A percentile compares a stretch with the other conserved stretches of the same genome.
Evolutionary conservation across 2,329 filamentous ascomycete species (phyloP).

Genomic region (Whalleya microplaca): DNA sequence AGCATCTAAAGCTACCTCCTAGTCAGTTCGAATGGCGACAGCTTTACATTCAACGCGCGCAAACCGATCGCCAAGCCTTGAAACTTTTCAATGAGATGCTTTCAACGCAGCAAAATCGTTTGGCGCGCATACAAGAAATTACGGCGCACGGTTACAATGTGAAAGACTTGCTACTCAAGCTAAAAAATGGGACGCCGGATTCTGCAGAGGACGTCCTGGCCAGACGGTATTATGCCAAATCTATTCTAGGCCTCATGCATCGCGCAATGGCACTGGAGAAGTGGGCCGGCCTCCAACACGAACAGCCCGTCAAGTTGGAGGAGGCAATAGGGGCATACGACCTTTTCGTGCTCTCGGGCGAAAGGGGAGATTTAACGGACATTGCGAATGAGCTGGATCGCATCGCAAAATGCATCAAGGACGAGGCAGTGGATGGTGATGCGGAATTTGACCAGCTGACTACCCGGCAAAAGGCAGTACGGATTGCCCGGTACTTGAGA

Average conservation of each 20-base stretch:
- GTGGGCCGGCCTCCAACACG: slow-evolving; percentile 57
- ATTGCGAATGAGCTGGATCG: slow-evolving; percentile 5
- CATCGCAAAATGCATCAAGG: slow-evolving; percentile 30
- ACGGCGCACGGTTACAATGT: slow-evolving; percentile 62
- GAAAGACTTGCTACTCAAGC: slow-evolving; percentile 60
- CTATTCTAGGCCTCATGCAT: slow-evolving; percentile 61
- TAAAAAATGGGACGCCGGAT: slow-evolving; percentile 48
- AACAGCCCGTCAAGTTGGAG: slow-evolving; percentile 56
- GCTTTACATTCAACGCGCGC: slow-evolving; percentile 45
- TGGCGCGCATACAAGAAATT: slow-evolving; percentile 58
- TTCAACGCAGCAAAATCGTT: slow-evolving; percentile 55
- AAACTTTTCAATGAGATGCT: slow-evolving; percentile 56
- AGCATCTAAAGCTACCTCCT: slow-evolving; percentile 45
- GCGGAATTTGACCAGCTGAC: slow-evolving; percentile 48
- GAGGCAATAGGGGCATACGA: slow-evolving; percentile 65
- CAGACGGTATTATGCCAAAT: slow-evolving; percentile 60
- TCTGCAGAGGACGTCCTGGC: slow-evolving; percentile 63
- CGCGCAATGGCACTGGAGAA: slow-evolving; percentile 60
- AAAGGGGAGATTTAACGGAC: slow-evolving; percentile 42
- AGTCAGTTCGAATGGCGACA: slow-evolving; percentile 58
- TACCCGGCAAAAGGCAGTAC: slow-evolving; percentile 54
- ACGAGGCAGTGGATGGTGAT: slow-evolving; percentile 47
- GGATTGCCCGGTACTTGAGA: slow-evolving; percentile 57
- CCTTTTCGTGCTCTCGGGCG: slow-evolving; percentile 61
- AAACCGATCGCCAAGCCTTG: slow-evolving; percentile 41